Base-by-base conservation (phyloP, 768 basidiomycete species). In the Suillus discolor region DNA sequence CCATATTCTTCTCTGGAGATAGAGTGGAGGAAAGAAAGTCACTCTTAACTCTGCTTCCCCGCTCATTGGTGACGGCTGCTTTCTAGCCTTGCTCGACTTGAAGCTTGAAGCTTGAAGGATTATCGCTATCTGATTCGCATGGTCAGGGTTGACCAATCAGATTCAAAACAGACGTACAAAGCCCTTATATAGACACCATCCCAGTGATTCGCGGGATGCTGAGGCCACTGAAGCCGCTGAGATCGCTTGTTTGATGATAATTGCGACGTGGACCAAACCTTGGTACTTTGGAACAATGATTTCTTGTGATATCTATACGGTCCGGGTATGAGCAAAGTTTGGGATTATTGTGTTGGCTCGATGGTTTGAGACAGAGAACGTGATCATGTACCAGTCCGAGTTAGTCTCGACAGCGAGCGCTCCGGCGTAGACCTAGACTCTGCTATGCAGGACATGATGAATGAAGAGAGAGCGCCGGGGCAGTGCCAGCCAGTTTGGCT, bases 1-100 rank as follows among this genome's bases (percentile, higher is more conserved):
- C 91, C 91, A 93, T 63, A 89, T 86, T 57, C 87, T 82, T 44
- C 91, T 82, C 72, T 93, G 89, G 28, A 89, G 82, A 67, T 82
- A 81, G 36, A 93, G 81, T 0, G 88, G 87, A 18, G 91, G 91
- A 65, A 84, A 82, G 76, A 93, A 93, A 0, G 82, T 84, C 9
- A 92, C 89, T 67, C 73, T 80, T 23, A 85, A 78, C 15, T 70
- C 66, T 34, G 7, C 20, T 49, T 66, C 63, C 44, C 41, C 53
- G 36, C 67, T 54, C 76, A 78, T 76, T 63, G 47, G 8, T 59
- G 23, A 39, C 9, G 1, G 9, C 38, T 39, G 38, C 15, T 25
- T 7, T 38, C 57, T 57, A 51, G 36, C 6, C 3, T 34, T 34
- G 3, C 34, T 34, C 34, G 34, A 34, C 34, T 34, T 34, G 34